Evolutionary conservation across 106 monocot species (phyloP).

Genomic region (Amphibolis antarctica): DNA sequence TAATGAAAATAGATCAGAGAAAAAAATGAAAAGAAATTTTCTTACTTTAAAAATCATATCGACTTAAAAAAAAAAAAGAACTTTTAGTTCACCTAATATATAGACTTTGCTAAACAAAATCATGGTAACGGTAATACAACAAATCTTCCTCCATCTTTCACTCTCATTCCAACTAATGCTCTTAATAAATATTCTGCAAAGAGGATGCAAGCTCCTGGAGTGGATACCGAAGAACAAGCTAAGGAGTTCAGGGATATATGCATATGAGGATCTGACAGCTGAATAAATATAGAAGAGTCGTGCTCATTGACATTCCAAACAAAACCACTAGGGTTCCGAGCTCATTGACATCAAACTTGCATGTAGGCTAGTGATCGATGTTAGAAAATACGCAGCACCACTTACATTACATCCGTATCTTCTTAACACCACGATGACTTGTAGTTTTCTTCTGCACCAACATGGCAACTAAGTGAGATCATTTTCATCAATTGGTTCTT

Average conservation of each 20-base stretch:
- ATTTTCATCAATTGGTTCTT: conserved; percentile 60
- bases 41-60: too few relatives aligned
- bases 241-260: conserved; percentile 18
- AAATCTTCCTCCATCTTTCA: too few relatives aligned
- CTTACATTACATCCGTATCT: neutral
- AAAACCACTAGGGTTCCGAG: conserved; percentile 6
- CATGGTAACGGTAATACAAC: too few relatives aligned
- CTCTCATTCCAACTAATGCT: too few relatives aligned
- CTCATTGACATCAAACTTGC: neutral
- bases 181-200: too few relatives aligned
- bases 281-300: conserved; percentile 19
- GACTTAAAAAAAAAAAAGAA: too few relatives aligned
- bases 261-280: conserved; percentile 7
- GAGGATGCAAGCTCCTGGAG: conserved; percentile 22
- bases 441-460: neutral
- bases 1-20: too few relatives aligned
- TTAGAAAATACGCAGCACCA: neutral
- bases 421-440: neutral
- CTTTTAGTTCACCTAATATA: too few relatives aligned
- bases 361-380: neutral
- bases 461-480: conserved; percentile 45
- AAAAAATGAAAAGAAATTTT: too few relatives aligned
- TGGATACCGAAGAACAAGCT: conserved; percentile 21
- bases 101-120: too few relatives aligned
- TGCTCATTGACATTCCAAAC: conserved; percentile 8